A percentile compares a stretch with the other conserved stretches of the same genome.
Conservation (phyloP, 75 land plant species). For the Sequoia sempervirens region DNA sequence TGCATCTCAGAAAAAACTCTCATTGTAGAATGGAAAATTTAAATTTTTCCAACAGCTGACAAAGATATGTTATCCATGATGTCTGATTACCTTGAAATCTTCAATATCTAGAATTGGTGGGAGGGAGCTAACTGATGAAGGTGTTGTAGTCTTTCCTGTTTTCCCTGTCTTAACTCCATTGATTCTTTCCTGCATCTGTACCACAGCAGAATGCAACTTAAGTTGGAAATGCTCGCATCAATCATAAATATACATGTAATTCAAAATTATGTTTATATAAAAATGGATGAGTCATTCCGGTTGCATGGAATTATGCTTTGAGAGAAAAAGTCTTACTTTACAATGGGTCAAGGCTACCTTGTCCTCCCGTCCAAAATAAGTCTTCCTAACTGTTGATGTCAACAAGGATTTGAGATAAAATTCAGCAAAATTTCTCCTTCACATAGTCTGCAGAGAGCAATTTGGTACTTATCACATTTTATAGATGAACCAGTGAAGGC, state of each 20-base stretch:
- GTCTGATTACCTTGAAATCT: slow-evolving; percentile 57
- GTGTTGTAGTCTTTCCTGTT: background rate
- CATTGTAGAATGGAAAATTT: background rate
- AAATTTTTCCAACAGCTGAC: background rate
- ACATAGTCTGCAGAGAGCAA: background rate
- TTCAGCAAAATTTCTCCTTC: background rate
- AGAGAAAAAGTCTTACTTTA: background rate
- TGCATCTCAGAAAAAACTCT: background rate
- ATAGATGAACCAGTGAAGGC: background rate
- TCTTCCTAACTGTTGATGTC: background rate
- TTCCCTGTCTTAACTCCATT: slow-evolving; percentile 8
- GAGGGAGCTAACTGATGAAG: slow-evolving; percentile 41
- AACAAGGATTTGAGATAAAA: background rate
- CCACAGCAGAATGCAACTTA: background rate
- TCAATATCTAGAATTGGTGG: slow-evolving; percentile 71
- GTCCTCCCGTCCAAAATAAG: background rate
- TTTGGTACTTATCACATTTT: background rate
- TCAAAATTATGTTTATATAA: background rate
- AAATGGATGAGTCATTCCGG: background rate
- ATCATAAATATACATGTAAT: background rate
- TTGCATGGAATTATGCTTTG: background rate
- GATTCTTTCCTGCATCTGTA: slow-evolving; percentile 7
- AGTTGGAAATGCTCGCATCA: background rate
- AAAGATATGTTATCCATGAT: background rate
- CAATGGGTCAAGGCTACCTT: background rate